phyloP scores from a whole-genome alignment of 1,139 yeast species.

The Scheffersomyces illinoinensis region DNA sequence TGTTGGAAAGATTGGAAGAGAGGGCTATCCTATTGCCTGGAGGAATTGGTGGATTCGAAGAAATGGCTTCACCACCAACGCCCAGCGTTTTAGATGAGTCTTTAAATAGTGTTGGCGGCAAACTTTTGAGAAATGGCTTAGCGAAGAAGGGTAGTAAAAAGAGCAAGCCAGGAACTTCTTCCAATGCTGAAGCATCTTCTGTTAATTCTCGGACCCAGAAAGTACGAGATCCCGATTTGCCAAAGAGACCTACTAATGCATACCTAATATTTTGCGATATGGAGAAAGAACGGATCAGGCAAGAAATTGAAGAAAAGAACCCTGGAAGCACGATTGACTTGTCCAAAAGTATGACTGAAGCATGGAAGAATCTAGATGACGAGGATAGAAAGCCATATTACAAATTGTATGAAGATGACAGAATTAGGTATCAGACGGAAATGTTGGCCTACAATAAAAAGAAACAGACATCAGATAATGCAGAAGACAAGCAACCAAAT shows the following conservation, averaged over 20 bases:
- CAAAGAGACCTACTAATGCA: constrained; percentile 89
- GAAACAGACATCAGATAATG: constrained; percentile 18
- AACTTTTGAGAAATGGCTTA: constrained; percentile 22
- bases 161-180: constrained; percentile 8
- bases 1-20: constrained; percentile 77
- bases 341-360: constrained; percentile 77
- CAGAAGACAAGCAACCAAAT: constrained; percentile 8
- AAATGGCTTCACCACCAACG: constrained; percentile 46
- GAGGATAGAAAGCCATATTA: constrained; percentile 75
- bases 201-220: constrained; percentile 20
- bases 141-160: constrained; percentile 23
- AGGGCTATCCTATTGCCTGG: constrained; percentile 42
- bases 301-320: constrained; percentile 45
- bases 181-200: constrained; percentile 5
- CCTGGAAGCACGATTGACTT: constrained; percentile 61
- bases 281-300: constrained; percentile 73
- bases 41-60: constrained; percentile 33
- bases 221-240: constrained; percentile 75
- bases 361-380: constrained; percentile 77
- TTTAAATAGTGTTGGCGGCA: constrained; percentile 20
- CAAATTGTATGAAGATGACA: constrained; percentile 77
- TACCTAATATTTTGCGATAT: constrained; percentile 83
- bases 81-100: constrained; percentile 39
- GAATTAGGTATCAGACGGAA: constrained; percentile 71
- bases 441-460: constrained; percentile 61